Evolutionary conservation across 495 filamentous ascomycete genomes (phyloP).

Genomic region (Tuber aestivum): DNA sequence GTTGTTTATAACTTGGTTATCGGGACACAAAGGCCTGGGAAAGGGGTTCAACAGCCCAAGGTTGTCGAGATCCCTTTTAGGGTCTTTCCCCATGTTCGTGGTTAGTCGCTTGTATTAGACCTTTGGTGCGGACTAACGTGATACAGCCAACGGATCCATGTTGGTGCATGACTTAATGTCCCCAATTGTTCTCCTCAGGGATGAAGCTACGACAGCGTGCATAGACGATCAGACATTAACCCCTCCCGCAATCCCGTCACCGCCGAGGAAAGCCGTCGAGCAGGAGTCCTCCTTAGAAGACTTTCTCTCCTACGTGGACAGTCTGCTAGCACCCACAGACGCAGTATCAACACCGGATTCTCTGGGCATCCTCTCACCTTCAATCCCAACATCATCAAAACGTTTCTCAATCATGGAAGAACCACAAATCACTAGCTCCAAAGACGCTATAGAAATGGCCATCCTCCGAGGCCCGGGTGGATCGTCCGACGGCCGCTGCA

Average conservation of each 20-base stretch:
- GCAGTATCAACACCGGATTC: slow-evolving; percentile 49
- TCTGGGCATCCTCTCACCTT: slow-evolving; percentile 64
- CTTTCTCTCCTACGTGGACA: slow-evolving; percentile 72
- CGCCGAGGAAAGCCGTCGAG: slow-evolving; percentile 42
- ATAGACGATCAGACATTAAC: slow-evolving; percentile 45
- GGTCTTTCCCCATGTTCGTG: slow-evolving; percentile 54
- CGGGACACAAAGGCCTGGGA: slow-evolving; percentile 80
- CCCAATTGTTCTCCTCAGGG: slow-evolving; percentile 83
- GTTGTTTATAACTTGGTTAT: slow-evolving; percentile 86
- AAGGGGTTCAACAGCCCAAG: slow-evolving; percentile 71
- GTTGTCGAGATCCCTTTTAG: slow-evolving; percentile 92
- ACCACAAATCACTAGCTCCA: slow-evolving; percentile 52
- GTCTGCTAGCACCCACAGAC: slow-evolving; percentile 58
- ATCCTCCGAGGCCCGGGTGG: slow-evolving; percentile 71
- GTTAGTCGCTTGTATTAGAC: slow-evolving; percentile 30
- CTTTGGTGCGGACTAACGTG: slow-evolving; percentile 30
- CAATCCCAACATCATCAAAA: slow-evolving; percentile 52
- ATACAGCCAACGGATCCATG: slow-evolving; percentile 58
- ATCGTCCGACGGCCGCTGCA: slow-evolving; percentile 54
- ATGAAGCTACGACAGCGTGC: slow-evolving; percentile 62
- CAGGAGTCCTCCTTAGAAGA: slow-evolving; percentile 50
- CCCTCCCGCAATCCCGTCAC: slow-evolving; percentile 23
- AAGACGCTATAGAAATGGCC: slow-evolving; percentile 84
- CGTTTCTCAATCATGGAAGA: slow-evolving; percentile 51
- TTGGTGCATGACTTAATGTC: slow-evolving; percentile 83